Base-by-base conservation (phyloP, 495 filamentous ascomycete species). In the Pyronema omphalodes region DNA sequence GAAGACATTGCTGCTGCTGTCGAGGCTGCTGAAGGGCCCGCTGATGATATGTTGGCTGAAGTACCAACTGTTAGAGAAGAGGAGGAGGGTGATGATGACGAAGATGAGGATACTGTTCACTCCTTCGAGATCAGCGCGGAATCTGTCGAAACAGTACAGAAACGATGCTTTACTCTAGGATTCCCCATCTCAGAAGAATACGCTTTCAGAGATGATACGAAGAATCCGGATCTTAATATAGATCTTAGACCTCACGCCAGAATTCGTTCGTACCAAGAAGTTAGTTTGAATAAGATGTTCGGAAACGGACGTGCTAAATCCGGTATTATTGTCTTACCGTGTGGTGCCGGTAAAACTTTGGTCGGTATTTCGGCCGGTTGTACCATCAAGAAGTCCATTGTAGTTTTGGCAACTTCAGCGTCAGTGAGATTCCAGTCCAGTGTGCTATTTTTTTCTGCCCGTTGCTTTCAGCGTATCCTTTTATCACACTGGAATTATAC, bases 281-380 rank as follows among this genome's bases (percentile, higher is more conserved):
- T 93, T 70, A 89, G 85, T 59, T 73, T 99, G 33, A 88, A 83
- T 69, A 96, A 99, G 67, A 96, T 99, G 93, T 99, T 99, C 62
- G 88, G 91, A 61, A 99, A 99, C 64, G 88, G 88, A 53, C 78
- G 91, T 65, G 88, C 91, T 17, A 91, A 93, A 69, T 93, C 86
- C 69, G 91, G 93, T 58, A 93, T 99, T 59, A 96, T 99, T 55
- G 91, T 99, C 44, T 67, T 99, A 58, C 91, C 91, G 49, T 99
- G 93, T 68, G 91, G 91, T 40, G 93, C 91, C 9, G 91, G 91
- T 35, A 99, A 99, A 70, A 99, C 91, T 0, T 68, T 99, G 52
- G 91, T 99, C 9, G 91, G 91, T 34, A 94, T 96, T 56, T 95
- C 91, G 3, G 91, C 91, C 14, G 91, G 86, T 17, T 96, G 89